Evolutionary conservation across 2,329 filamentous ascomycete species (phyloP).

Genomic region (Alternaria tenuissima): DNA sequence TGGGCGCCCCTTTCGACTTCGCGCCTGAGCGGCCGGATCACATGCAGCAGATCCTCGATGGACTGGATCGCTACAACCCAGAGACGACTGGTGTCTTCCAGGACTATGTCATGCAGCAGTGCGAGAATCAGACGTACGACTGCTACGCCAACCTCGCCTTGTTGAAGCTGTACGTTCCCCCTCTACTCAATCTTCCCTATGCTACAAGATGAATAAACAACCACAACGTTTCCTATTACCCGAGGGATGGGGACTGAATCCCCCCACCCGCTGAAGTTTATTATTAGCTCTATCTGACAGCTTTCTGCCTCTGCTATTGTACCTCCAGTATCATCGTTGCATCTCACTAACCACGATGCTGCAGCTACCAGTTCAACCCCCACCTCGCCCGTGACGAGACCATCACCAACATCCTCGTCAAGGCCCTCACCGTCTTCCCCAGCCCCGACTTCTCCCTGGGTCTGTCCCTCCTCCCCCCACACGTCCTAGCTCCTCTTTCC

Average conservation of each 20-base stretch:
- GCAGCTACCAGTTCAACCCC: conserved; percentile 98
- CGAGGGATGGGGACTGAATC: conserved; percentile 70
- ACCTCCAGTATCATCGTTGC: conserved; percentile 1
- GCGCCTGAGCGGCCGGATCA: conserved; percentile 90
- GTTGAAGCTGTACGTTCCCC: conserved; percentile 83
- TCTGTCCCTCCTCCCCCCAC: conserved; percentile 90
- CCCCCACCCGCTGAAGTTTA: conserved; percentile 71
- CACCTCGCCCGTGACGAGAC: conserved; percentile 96
- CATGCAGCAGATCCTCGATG: conserved; percentile 93
- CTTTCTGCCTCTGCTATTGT: conserved; percentile 11
- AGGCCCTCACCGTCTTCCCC: conserved; percentile 96
- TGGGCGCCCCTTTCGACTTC: conserved; percentile 75
- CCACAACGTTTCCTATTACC: conserved; percentile 99
- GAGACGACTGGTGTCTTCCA: conserved; percentile 94
- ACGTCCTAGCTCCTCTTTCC: conserved; percentile 71
- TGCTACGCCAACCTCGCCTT: conserved; percentile 96
- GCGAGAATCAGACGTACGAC: conserved; percentile 92
- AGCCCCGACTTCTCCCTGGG: conserved; percentile 93
- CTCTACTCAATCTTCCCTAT: conserved; percentile 15
- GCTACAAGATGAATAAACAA: conserved; percentile 74
- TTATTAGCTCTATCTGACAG: conserved; percentile 79
- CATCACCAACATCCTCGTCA: conserved; percentile 98
- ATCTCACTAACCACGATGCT: conserved; percentile 23
- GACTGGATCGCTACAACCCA: conserved; percentile 97
- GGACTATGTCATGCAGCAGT: conserved; percentile 93